Base-by-base conservation (phyloP, 345 rosid species). In the Stellera chamaejasme region DNA sequence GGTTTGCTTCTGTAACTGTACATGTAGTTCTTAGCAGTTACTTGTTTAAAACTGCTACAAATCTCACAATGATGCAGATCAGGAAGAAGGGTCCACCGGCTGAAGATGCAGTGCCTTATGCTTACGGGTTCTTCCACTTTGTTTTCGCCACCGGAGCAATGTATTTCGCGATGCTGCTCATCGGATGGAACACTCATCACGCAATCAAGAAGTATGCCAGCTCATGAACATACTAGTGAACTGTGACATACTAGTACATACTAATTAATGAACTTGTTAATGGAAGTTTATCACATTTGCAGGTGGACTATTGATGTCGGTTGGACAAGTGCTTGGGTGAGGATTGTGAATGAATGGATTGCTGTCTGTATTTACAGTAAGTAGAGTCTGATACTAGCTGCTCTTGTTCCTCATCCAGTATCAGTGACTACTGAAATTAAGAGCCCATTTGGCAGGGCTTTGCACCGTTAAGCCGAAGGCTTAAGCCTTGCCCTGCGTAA, bases 271-370 rank as follows among this genome's bases (percentile, higher is more conserved):
- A 32, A 4, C 7, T 32, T 32, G 7, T 32, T 32, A 32, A 32
- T 32, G 39, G 39, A 32, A 32, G 39, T 5, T 0, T 32, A 32
- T 5, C 5, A 5, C 39, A 54, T 56, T 46, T 56, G 68, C 72
- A 92, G 98, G 77, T 92, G 98, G 98, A 92, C 96, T 23, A 86
- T 88, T 55, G 98, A 92, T 36, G 98, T 92, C 47, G 98, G 98
- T 52, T 92, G 98, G 98, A 92, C 98, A 12, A 92, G 98, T 69
- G 77, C 98, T 48, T 92, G 98, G 96, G 98, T 88, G 49, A 82
- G 90, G 67, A 63, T 92, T 39, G 83, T 88, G 56, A 88, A 86
- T 51, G 98, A 92, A 72, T 88, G 96, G 96, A 79, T 92, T 9
- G 98, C 96, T n/a, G 96, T 79, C 69, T 88, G 95, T 39, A 83